Evolutionary conservation across 768 basidiomycete species (phyloP), one percentile per base, ranked within the genome.

Genomic region (Lentinula sp.): DNA sequence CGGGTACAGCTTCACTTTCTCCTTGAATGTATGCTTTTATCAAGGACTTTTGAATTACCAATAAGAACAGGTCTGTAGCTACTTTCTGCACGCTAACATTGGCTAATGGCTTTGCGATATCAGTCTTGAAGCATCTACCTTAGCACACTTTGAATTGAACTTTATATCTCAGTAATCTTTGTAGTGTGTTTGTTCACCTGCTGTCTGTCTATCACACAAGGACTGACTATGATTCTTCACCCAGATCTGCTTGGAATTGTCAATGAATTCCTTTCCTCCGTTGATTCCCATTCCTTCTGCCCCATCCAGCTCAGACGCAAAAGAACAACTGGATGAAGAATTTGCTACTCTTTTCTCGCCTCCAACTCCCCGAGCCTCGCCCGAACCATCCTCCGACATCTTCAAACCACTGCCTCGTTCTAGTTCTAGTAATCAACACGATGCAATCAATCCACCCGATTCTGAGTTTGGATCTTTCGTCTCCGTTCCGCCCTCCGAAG

Each of bases 391-490:
- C 15, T 37, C 51, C 16, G 16, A 35, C 16, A 21, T 59, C 35
- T 49, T 51, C 10, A 59, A 49, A 31, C 42, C 48, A 0, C 18
- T 56, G 13, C 11, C 2, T 57, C 65, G 16, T 37, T 13, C 39
- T 45, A 28, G 42, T n/a, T 16, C 23, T 9, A 35, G 67, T 61
- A 28, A 28, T 28, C 28, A 28, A 16, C 66, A 50, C 56, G 65
- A 64, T 21, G 63, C 66, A 28, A n/a, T n/a, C n/a, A 57, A 60
- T 10, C 74, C 75, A 10, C 62, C 75, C 5, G 77, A 79, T 65
- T 80, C 80, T 0, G 85, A 87, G 18, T 86, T 86, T 66, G 85
- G 85, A 9, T 74, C 83, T 0, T 87, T 87, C 56, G 82, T 88
- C 1, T 82, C 82, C 3, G 84, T 87, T 0, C 74, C 81, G 0